Evolutionary conservation across 2,329 filamentous ascomycete genomes (phyloP).

Genomic region (Massarina eburnea): DNA sequence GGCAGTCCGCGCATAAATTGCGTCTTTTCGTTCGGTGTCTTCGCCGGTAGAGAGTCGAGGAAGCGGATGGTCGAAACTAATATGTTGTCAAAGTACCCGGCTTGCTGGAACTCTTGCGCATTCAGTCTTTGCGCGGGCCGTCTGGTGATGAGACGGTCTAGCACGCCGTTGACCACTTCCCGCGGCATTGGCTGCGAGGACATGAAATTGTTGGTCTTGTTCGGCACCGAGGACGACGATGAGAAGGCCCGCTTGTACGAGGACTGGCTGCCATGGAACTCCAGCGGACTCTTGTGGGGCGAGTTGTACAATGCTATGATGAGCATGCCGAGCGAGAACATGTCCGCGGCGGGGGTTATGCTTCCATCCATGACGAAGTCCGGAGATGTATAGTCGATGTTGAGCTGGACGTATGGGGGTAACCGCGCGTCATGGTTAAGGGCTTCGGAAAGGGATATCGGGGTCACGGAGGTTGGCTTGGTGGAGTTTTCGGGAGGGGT

Average conservation of each 20-base stretch:
- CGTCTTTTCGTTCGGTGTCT: constrained; percentile 86
- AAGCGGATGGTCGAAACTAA: constrained; percentile 96
- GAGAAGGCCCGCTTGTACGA: constrained; percentile 84
- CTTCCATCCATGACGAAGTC: constrained; percentile 94
- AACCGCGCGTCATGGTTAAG: constrained; percentile 83
- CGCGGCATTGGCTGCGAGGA: constrained; percentile 77
- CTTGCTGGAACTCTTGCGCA: constrained; percentile 89
- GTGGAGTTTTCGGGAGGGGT: constrained; percentile 76
- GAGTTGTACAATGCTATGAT: constrained; percentile 91
- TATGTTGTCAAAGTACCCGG: constrained; percentile 95
- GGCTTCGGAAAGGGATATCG: constrained; percentile 79
- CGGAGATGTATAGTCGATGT: constrained; percentile 90
- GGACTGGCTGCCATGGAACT: constrained; percentile 76
- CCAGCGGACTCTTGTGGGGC: constrained; percentile 85
- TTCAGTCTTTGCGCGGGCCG: constrained; percentile 84
- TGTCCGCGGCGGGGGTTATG: constrained; percentile 79
- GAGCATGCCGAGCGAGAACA: constrained; percentile 89
- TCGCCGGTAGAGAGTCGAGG: constrained; percentile 85
- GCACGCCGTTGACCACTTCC: constrained; percentile 72
- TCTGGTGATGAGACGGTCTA: constrained; percentile 84
- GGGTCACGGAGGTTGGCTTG: constrained; percentile 72
- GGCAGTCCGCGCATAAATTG: constrained; percentile 88
- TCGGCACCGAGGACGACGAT: constrained; percentile 76
- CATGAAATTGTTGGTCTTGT: constrained; percentile 79
- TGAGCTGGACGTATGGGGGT: constrained; percentile 79